Conservation (phyloP, 805 yeast genomes). For the Spathaspora hagerdaliae region DNA sequence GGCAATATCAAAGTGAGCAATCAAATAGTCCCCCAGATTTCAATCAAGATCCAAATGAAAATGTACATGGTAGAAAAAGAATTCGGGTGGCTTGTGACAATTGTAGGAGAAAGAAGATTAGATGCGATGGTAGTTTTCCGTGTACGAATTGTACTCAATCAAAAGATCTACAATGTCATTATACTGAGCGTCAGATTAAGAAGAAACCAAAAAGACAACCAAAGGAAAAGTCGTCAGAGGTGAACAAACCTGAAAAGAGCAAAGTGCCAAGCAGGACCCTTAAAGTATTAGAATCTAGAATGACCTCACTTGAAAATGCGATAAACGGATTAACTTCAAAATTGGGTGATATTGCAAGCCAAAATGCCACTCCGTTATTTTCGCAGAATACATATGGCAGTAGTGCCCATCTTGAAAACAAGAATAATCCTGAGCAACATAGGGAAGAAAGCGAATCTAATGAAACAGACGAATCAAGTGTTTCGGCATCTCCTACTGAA, state of each 20-base stretch:
- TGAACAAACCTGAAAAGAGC: conserved; percentile 4
- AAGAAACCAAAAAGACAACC: conserved; percentile 2
- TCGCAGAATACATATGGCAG: too few relatives aligned
- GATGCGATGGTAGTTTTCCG: conserved; percentile 28
- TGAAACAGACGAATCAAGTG: not conserved
- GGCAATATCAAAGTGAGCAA: not conserved
- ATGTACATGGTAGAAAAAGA: conserved; percentile 9
- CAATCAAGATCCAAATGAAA: not conserved
- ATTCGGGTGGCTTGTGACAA: conserved; percentile 28
- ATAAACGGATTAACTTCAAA: conserved; percentile 17
- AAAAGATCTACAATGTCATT: conserved; percentile 18
- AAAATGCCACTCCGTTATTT: too few relatives aligned
- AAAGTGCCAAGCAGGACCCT: conserved; percentile 9
- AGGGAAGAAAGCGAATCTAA: not conserved
- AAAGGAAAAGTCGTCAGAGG: not conserved
- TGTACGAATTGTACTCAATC: conserved; percentile 24
- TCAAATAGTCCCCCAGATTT: not conserved
- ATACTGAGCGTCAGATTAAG: conserved; percentile 15
- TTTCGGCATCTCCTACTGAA: too few relatives aligned
- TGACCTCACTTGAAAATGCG: conserved; percentile 18
- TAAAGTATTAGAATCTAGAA: conserved; percentile 15
- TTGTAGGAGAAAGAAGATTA: conserved; percentile 30
- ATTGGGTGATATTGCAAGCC: conserved; percentile 10
- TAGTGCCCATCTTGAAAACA: too few relatives aligned
- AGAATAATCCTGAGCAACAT: not conserved